Evolutionary conservation across 2,329 filamentous ascomycete genomes (phyloP).

Genomic region (Parascedosporium putredinis): DNA sequence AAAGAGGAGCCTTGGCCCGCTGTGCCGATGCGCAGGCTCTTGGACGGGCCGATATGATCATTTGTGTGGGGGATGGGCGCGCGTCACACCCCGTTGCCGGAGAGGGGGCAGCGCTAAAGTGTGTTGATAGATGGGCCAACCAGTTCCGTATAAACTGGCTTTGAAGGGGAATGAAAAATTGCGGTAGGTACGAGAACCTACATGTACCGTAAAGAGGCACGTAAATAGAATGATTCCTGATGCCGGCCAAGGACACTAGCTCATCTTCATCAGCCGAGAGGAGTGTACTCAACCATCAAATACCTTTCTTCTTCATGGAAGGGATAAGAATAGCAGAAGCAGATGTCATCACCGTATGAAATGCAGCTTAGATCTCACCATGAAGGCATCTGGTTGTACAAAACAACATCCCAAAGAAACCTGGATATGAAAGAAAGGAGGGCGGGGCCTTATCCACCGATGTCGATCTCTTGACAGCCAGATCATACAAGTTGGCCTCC

Average conservation of each 20-base stretch:
- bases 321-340: background rate
- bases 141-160: background rate
- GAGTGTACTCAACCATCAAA: background rate
- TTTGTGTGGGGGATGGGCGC: conserved; percentile 4
- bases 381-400: background rate
- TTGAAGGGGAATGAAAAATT: background rate
- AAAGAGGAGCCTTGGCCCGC: conserved; percentile 2
- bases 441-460: no score
- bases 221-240: background rate
- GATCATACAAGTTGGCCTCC: no score
- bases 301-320: no score
- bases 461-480: no score
- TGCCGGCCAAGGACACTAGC: background rate
- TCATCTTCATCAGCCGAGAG: background rate
- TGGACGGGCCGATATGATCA: conserved; percentile 7
- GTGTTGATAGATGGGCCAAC: background rate
- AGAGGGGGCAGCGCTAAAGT: no score
- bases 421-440: no score
- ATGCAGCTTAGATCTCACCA: background rate
- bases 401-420: background rate
- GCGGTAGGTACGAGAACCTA: background rate
- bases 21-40: background rate
- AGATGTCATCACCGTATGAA: background rate
- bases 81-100: no score
- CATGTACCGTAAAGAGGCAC: background rate